phyloP scores from a whole-genome alignment of 1,284 basidiomycete species.

The Ceratobasidium sp. region DNA sequence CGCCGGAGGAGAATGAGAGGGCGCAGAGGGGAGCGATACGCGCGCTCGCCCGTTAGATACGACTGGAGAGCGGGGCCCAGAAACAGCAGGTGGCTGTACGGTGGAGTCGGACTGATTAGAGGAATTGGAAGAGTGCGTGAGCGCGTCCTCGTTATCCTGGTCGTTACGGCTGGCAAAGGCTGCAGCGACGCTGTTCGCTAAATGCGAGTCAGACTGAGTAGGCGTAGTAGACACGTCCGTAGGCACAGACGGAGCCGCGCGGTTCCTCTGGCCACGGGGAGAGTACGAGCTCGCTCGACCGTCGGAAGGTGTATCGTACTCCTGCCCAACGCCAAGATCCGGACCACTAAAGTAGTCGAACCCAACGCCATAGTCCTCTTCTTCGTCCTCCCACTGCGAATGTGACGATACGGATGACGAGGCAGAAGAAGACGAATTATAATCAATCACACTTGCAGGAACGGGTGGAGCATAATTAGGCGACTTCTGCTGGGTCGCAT shows the following conservation, averaged over 20 bases:
- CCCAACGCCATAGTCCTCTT: slow-evolving; percentile 55
- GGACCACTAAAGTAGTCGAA: slow-evolving; percentile 62
- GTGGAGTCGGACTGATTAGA: slow-evolving; percentile 27
- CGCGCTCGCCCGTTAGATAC: slow-evolving; percentile 11
- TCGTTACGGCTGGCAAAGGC: not conserved
- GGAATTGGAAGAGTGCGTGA: slow-evolving; percentile 26
- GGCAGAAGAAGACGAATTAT: slow-evolving; percentile 48
- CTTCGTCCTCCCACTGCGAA: slow-evolving; percentile 53
- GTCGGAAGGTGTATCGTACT: slow-evolving; percentile 1
- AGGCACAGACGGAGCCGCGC: not conserved
- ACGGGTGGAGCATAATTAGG: slow-evolving; percentile 2
- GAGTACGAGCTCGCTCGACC: slow-evolving; percentile 6
- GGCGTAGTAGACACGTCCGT: slow-evolving; percentile 11
- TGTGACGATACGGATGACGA: slow-evolving; percentile 48
- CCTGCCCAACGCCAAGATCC: slow-evolving; percentile 51
- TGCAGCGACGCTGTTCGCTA: not conserved
- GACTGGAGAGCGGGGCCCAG: slow-evolving; percentile 6
- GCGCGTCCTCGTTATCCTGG: slow-evolving; percentile 1
- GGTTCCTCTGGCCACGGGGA: slow-evolving; percentile 9
- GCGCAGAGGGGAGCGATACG: slow-evolving; percentile 8
- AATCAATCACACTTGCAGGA: slow-evolving; percentile 16
- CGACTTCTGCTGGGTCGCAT: slow-evolving; percentile 22
- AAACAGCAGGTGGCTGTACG: slow-evolving; percentile 6
- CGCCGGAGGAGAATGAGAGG: slow-evolving; percentile 34
- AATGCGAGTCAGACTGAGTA: slow-evolving; percentile 6